phyloP scores from a whole-genome alignment of 768 basidiomycete species.

The Lactarius hengduanensis region DNA sequence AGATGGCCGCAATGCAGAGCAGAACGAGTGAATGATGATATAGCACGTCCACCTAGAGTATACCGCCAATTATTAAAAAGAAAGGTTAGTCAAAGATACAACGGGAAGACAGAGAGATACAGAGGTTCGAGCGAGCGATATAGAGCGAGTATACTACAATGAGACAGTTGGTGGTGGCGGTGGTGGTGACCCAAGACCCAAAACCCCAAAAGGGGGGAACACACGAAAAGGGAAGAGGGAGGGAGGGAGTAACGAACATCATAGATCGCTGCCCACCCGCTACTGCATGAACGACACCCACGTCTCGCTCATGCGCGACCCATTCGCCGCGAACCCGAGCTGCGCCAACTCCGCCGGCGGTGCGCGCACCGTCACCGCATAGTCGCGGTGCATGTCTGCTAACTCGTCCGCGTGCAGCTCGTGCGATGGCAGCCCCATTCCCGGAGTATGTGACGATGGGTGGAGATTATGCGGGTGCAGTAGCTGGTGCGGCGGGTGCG shows the following conservation, averaged over 20 bases:
- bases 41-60: too few species aligned
- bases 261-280: background rate
- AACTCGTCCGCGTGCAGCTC: background rate
- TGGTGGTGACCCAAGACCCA: too few species aligned
- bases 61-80: too few species aligned
- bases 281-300: slow-evolving; percentile 66
- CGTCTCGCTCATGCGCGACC: slow-evolving; percentile 51
- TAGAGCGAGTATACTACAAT: too few species aligned
- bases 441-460: background rate
- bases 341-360: slow-evolving; percentile 49
- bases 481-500: background rate
- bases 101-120: too few species aligned
- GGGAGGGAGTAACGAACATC: background rate
- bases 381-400: slow-evolving; percentile 4
- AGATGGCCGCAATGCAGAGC: too few species aligned
- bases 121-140: too few species aligned
- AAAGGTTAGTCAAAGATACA: too few species aligned
- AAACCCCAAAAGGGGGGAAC: too few species aligned
- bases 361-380: slow-evolving; percentile 16
- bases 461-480: background rate
- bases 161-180: too few species aligned
- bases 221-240: too few species aligned
- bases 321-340: slow-evolving; percentile 55
- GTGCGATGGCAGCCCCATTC: background rate
- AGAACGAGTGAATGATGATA: too few species aligned